Evolutionary conservation across 2,329 filamentous ascomycete genomes (phyloP), one percentile per base, ranked within the genome.

Genomic region (Beauveria sp.): DNA sequence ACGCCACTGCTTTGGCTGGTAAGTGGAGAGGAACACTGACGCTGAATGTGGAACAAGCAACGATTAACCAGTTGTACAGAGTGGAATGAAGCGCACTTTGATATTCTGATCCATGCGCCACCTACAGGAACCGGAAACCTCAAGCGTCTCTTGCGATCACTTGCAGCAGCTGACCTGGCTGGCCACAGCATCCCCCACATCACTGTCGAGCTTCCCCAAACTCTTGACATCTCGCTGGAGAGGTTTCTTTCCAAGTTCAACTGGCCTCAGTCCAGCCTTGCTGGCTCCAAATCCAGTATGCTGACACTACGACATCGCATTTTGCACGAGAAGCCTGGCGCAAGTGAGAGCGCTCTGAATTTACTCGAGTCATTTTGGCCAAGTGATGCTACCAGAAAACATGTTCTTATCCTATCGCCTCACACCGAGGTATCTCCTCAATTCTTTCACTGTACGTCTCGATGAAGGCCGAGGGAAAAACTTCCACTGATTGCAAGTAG

Each of bases 331-430:
- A 78, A 77, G 52, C 69, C 88, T 64, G 85, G 79, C 6, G 80
- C 89, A 48, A 85, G 89, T 64, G 87, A 92, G 66, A 87, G 88
- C 61, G 86, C 91, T 0, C 78, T 88, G 18, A 85, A 88, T 26
- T 90, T 93, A 62, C 76, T 96, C 5, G 92, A 97, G 75, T 89
- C 90, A 0, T 96, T 96, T 72, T 97, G 92, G 80, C 92, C 94
- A 2, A 75, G 78, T 3, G 79, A 85, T 62, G 79, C 85, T 5
- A 70, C 73, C 2, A 74, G 84, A 57, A 87, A 87, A 10, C 91
- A 97, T 71, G 84, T 96, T 2, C 80, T 99, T n/a, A 75, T 97
- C 2, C 81, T 99, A 6, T 92, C 91, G 5, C 85, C 92, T 1
- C 86, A 96, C 66, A 83, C 82, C 1, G 90, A 97, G 71, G 75